Evolutionary conservation across 2,329 filamentous ascomycete species (phyloP), one percentile per base, ranked within the genome.

Genomic region (Neodidymelliopsis sp.): DNA sequence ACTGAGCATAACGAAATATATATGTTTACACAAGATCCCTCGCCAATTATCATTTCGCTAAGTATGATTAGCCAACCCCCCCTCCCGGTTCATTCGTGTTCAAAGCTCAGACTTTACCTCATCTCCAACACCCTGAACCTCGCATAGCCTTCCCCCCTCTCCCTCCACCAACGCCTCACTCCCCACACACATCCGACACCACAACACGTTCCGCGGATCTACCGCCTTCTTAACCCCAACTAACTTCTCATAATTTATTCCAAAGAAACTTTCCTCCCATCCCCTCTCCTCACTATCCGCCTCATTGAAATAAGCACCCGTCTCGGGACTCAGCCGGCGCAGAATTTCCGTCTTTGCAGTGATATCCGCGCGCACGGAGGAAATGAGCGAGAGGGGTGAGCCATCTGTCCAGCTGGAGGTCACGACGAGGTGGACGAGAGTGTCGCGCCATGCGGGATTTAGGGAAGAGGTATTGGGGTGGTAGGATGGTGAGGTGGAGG

Each of bases 271-370:
- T 4, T 51, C 4, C 38, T 69, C 61, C 65, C 65, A 71, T 2
- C 62, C 44, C n/a, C 51, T 54, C 34, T 67, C 59, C 23, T 55
- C 60, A 11, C 37, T 34, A 56, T 69, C 63, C 2, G 53, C 43
- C 47, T 71, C 66, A 24, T 69, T 69, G 38, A 66, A 65, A 36
- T 67, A 69, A 1, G 66, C 62, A 0, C 66, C 66, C 1, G 55
- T 62, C 0, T 64, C 49, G 2, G 63, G 65, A 1, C 53, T 49
- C 13, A 65, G 40, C 8, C 49, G 20, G 0, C 60, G 53, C 16
- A 69, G 45, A 1, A 44, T 38, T 15, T 57, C 40, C 5, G 43
- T 60, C 29, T 62, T 64, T 1, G 35, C 27, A 2, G 60, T 67
- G 7, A 63, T 46, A 18, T 64, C 55, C 0, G 13, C 4, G 28